Percentiles rank a stretch among this genome's conserved stretches.
Conservation (phyloP, 495 filamentous ascomycete genomes). For the Corynascus novoguineensis region DNA sequence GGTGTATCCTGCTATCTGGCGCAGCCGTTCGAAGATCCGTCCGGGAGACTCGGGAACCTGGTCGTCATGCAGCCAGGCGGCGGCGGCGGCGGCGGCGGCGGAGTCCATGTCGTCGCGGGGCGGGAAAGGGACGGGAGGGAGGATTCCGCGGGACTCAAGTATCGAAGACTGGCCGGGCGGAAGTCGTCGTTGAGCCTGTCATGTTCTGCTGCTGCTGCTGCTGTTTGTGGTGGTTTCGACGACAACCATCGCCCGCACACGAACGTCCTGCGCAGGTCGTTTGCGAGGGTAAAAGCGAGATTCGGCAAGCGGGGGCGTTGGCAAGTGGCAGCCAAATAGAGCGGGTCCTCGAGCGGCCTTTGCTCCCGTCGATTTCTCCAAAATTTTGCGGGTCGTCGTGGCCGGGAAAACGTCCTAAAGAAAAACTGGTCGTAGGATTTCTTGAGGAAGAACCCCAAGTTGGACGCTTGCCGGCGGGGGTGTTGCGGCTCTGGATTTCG, state of each 20-base stretch:
- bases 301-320: conserved; percentile 21
- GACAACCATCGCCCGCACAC: conserved; percentile 17
- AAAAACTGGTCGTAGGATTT: too few species aligned
- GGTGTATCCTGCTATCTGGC: conserved; percentile 64
- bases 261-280: too few species aligned
- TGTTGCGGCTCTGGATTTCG: background rate
- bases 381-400: conserved; percentile 6
- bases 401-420: too few species aligned
- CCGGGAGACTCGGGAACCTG: conserved; percentile 60
- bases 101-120: conserved; percentile 40
- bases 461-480: background rate
- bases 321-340: conserved; percentile 5
- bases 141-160: conserved; percentile 20
- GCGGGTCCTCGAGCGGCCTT: conserved; percentile 9
- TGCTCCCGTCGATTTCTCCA: background rate
- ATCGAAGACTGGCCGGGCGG: conserved; percentile 25
- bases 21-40: conserved; percentile 66
- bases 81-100: conserved; percentile 42
- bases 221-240: background rate
- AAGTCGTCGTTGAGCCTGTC: conserved; percentile 33
- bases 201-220: conserved; percentile 25
- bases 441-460: background rate
- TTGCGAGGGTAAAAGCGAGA: conserved; percentile 11
- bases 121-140: background rate
- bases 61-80: conserved; percentile 50